Evolutionary conservation across 345 rosid genomes (phyloP).

Genomic region (Citrus mangshanensis): DNA sequence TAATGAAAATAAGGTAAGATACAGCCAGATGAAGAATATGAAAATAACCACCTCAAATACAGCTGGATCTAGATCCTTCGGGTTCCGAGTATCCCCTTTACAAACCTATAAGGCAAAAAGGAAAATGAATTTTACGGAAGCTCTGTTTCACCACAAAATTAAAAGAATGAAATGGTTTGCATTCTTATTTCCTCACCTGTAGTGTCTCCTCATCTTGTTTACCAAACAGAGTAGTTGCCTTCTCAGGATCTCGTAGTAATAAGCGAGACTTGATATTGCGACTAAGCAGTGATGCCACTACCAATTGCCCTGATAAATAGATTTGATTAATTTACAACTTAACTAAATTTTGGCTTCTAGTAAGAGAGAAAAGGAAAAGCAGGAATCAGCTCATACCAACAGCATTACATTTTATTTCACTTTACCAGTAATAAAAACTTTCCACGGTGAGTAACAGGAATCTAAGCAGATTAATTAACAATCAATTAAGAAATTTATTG

Average conservation of each 20-base stretch:
- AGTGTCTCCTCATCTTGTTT: constrained; percentile 59
- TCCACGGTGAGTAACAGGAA: background rate
- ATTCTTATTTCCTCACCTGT: constrained; percentile 38
- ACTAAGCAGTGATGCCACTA: constrained; percentile 70
- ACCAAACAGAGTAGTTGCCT: constrained; percentile 64
- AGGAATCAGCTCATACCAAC: background rate
- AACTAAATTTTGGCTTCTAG: too few relatives aligned
- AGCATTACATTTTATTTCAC: background rate
- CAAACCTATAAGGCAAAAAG: constrained; percentile 41
- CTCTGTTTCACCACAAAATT: background rate
- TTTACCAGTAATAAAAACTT: background rate
- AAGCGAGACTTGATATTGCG: constrained; percentile 65
- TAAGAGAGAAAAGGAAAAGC: background rate
- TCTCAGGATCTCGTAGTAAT: constrained; percentile 66
- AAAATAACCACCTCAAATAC: constrained; percentile 59
- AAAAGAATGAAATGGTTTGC: background rate
- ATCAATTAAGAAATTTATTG: background rate
- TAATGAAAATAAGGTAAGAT: background rate
- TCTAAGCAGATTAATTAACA: background rate
- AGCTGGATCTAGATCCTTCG: constrained; percentile 66
- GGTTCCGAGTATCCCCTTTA: constrained; percentile 77
- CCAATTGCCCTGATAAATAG: constrained; percentile 69
- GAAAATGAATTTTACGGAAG: constrained; percentile 13
- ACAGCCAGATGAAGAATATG: background rate
- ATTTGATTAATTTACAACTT: background rate